Conservation (phyloP, 2,329 filamentous ascomycete genomes). For the Fusarium vanettenii region DNA sequence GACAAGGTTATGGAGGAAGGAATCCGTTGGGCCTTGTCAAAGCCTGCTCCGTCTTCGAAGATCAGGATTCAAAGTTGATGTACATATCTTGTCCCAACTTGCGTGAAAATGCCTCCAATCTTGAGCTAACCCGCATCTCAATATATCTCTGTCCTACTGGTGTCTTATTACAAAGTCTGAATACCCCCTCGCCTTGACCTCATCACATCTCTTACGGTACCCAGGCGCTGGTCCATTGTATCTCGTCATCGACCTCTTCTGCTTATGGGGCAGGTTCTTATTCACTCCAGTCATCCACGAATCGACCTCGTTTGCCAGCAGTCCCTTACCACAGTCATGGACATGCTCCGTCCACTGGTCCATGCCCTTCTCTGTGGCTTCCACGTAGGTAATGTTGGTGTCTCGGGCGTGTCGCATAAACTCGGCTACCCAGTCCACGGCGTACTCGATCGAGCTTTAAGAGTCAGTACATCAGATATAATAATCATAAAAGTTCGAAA, state of each 20-base stretch:
- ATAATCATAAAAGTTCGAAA: neutral
- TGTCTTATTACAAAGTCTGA: slow-evolving; percentile 25
- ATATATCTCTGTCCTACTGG: neutral
- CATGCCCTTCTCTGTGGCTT: slow-evolving; percentile 54
- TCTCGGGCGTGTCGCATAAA: slow-evolving; percentile 49
- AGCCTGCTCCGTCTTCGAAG: slow-evolving; percentile 45
- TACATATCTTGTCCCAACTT: neutral
- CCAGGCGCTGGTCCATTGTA: slow-evolving; percentile 59
- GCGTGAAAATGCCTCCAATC: neutral
- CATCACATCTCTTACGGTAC: slow-evolving; percentile 53
- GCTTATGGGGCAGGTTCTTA: slow-evolving; percentile 59
- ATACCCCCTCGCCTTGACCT: slow-evolving; percentile 45
- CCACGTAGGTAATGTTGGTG: slow-evolving; percentile 49
- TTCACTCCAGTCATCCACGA: slow-evolving; percentile 69
- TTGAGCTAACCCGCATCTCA: neutral
- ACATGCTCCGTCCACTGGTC: slow-evolving; percentile 61
- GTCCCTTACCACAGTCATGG: slow-evolving; percentile 55
- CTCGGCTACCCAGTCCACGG: slow-evolving; percentile 52
- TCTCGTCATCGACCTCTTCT: slow-evolving; percentile 57
- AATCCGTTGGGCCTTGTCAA: slow-evolving; percentile 36
- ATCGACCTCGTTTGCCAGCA: slow-evolving; percentile 54
- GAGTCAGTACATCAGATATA: neutral
- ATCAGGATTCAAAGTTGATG: neutral
- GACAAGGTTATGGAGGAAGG: neutral
- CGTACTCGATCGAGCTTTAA: slow-evolving; percentile 51